A percentile compares a stretch with the other conserved stretches of the same genome.
Evolutionary conservation across 2,329 filamentous ascomycete species (phyloP).

Genomic region (Paraphaeosphaeria minitans): DNA sequence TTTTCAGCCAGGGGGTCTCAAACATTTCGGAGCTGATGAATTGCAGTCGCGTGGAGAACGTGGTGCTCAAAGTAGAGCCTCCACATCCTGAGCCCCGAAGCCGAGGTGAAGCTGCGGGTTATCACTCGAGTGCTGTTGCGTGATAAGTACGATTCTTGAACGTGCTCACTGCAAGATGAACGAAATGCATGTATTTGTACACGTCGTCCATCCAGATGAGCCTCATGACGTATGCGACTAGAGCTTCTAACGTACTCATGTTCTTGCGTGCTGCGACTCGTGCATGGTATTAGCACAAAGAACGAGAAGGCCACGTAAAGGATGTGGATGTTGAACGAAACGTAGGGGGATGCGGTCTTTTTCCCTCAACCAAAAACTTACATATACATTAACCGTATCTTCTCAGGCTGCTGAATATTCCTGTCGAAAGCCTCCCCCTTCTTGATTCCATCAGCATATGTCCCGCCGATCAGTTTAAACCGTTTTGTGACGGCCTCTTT

Average conservation of each 20-base stretch:
- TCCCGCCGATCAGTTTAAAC: constrained; percentile 26
- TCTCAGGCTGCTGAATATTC: background rate
- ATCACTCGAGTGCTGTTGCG: background rate
- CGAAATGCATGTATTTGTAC: background rate
- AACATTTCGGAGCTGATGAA: background rate
- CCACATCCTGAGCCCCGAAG: background rate
- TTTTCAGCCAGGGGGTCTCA: background rate
- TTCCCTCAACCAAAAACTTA: too few relatives aligned
- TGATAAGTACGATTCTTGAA: background rate
- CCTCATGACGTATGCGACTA: background rate
- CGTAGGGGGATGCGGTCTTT: background rate
- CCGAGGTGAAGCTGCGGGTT: background rate
- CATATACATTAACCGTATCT: background rate
- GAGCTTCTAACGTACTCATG: background rate
- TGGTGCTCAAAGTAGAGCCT: background rate
- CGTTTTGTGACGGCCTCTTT: background rate
- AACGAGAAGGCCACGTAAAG: background rate
- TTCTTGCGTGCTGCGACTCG: too few relatives aligned
- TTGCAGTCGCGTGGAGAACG: background rate
- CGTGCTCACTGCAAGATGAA: background rate
- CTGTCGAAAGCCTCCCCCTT: constrained; percentile 18
- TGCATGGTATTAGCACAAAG: too few relatives aligned
- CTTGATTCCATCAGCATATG: constrained; percentile 33
- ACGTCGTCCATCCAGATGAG: background rate
- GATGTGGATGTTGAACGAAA: background rate